A percentile compares a stretch with the other conserved stretches of the same genome.
phyloP scores from a whole-genome alignment of 2,329 filamentous ascomycete genomes.

The Botryosphaeria dothidea region DNA sequence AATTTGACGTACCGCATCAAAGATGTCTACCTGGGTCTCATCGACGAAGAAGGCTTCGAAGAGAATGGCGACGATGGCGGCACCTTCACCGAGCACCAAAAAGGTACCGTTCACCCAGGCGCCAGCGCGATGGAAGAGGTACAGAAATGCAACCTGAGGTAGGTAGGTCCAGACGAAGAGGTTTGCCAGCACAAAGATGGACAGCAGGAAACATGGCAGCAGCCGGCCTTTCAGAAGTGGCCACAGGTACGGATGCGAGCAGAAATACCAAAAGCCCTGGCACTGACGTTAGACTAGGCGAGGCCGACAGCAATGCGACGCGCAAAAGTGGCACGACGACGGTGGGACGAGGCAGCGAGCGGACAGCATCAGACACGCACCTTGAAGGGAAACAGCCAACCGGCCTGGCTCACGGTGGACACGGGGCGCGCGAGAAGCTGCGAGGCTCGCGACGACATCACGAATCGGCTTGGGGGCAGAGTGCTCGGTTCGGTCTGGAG shows the following conservation, averaged over 20 bases:
- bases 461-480: neutral
- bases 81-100: conserved; percentile 71
- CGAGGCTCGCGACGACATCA: conserved; percentile 13
- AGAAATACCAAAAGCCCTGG: conserved; percentile 80
- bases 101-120: conserved; percentile 92
- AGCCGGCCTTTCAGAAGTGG: conserved; percentile 78
- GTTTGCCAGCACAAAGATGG: conserved; percentile 77
- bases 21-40: conserved; percentile 75
- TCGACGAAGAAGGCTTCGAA: conserved; percentile 61
- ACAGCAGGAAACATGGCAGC: conserved; percentile 78
- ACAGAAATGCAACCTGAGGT: conserved; percentile 84
- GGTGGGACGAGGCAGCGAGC: neutral
- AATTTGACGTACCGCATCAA: conserved; percentile 63
- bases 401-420: conserved; percentile 29
- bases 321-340: neutral
- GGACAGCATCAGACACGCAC: conserved; percentile 23
- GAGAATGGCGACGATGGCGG: conserved; percentile 60
- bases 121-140: conserved; percentile 76
- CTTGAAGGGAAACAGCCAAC: conserved; percentile 32
- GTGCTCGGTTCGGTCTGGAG: neutral
- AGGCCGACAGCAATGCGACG: too few species aligned
- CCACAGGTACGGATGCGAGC: conserved; percentile 74
- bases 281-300: neutral
- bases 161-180: conserved; percentile 88
- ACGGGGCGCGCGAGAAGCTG: conserved; percentile 32